phyloP scores from a whole-genome alignment of 306 rosid genomes.

The Vigna trinervia region DNA sequence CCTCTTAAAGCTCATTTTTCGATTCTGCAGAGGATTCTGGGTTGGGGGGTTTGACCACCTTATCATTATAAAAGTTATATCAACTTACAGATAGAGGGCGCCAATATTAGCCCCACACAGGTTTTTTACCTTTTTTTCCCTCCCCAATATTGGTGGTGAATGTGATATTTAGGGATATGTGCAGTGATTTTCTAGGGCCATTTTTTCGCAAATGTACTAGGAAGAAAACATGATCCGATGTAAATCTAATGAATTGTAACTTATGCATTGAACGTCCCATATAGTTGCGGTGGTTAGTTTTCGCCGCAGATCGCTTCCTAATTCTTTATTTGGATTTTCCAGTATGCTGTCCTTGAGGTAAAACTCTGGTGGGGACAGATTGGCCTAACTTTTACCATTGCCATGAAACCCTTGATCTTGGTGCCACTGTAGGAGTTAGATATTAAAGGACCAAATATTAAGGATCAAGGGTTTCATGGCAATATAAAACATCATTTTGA shows the following conservation, averaged over 20 bases:
- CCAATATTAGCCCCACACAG: conserved; percentile 54
- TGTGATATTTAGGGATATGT: conserved; percentile 51
- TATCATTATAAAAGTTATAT: conserved; percentile 32
- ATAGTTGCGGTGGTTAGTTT: background rate
- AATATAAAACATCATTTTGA: no score
- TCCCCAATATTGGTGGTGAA: conserved; percentile 47
- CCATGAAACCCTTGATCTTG: background rate
- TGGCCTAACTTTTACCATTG: background rate
- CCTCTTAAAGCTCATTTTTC: conserved; percentile 39
- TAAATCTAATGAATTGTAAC: conserved; percentile 49
- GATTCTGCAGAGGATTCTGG: conserved; percentile 42
- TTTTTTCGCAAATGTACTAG: conserved; percentile 47
- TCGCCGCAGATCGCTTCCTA: background rate
- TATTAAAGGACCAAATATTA: background rate
- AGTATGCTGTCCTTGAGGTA: background rate
- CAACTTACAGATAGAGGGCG: conserved; percentile 53
- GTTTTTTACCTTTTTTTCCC: conserved; percentile 26
- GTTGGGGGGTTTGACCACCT: conserved; percentile 33
- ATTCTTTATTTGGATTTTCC: background rate
- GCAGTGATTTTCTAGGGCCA: conserved; percentile 53
- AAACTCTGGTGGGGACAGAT: background rate
- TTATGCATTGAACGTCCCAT: conserved; percentile 39
- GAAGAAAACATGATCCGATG: conserved; percentile 44
- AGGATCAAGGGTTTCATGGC: no score
- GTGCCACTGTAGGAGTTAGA: background rate